Base-by-base conservation (phyloP, 2,329 filamentous ascomycete genomes). In the Hymenoscyphus fructigenus region DNA sequence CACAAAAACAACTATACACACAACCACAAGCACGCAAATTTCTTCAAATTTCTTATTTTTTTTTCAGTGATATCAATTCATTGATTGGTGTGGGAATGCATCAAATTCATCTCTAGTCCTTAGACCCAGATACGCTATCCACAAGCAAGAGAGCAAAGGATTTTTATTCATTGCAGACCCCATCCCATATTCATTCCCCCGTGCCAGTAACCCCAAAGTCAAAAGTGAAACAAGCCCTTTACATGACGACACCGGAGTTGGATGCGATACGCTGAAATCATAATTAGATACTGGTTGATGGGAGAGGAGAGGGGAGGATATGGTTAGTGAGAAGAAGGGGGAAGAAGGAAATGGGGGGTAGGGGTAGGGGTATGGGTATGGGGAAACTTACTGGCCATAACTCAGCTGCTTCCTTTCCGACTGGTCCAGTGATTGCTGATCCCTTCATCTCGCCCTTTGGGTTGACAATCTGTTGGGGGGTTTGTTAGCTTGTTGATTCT, bases 391-490 rank as follows among this genome's bases (percentile, higher is more conserved):
- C 92, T 81, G 95, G 95, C 95, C 95, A 99, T 78, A 99, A 88
- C 86, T 99, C 95, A 82, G 95, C 95, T 81, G 95, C 95, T 86
- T 99, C 95, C 91, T 99, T 99, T 83, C 94, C 95, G 79, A 99
- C 94, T 77, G 95, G 95, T 76, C 95, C 95, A 76, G 95, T 99
- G 82, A 99, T 99, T 82, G 95, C 95, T 73, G 93, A 97, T 80
- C 95, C 95, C 91, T 99, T 99, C 95, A 99, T 99, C 87, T 99
- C 95, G 85, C 95, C 95, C 91, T 99, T 99, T 83, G 94, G 93
- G 88, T 99, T 99, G 87, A 99, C 95, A 79, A 99, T 99, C 91
- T 95, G 78, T 63, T 61, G 36, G 57, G 60, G 47, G 55, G 20
- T 1, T 17, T 26, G 75, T 84, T 73, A 84, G 81, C 73, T 36